Percentiles rank a stretch among this genome's conserved stretches.
Conservation (phyloP, 495 filamentous ascomycete species). For the Trichoderma erinaceum region DNA sequence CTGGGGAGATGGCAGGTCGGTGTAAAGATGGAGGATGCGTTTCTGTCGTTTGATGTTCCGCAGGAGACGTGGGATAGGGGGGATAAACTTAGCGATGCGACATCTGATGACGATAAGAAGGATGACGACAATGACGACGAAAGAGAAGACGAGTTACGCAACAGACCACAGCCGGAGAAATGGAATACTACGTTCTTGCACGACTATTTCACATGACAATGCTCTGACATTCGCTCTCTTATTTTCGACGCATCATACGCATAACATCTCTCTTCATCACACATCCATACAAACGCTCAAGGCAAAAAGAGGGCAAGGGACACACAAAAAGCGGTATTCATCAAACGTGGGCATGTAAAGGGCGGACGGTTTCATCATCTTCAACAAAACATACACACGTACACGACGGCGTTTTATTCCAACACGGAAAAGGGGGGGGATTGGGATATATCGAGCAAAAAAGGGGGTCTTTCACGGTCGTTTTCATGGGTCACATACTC, state of each 20-base stretch:
- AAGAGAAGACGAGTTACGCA: neutral
- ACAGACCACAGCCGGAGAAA: neutral
- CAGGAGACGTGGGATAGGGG: conserved; percentile 25
- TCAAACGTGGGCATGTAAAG: neutral
- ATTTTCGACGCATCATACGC: too few species aligned
- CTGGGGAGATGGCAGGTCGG: conserved; percentile 39
- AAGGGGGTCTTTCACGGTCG: too few species aligned
- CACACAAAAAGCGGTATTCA: neutral
- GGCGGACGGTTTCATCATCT: neutral
- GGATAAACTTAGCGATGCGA: neutral
- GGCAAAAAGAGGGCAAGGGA: neutral
- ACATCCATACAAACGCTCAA: neutral
- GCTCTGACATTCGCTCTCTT: neutral
- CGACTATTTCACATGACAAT: neutral
- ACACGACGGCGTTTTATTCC: neutral
- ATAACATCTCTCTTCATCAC: neutral
- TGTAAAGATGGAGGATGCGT: conserved; percentile 36
- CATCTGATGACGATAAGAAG: neutral
- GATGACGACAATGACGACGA: neutral
- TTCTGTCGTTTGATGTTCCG: conserved; percentile 30
- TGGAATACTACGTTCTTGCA: neutral
- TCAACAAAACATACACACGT: neutral
- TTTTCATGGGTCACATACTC: too few species aligned
- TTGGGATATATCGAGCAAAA: too few species aligned
- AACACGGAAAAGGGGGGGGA: neutral